Evolutionary conservation across 257 asterid genomes (phyloP).

Genomic region (Solanum megistacrolobum): DNA sequence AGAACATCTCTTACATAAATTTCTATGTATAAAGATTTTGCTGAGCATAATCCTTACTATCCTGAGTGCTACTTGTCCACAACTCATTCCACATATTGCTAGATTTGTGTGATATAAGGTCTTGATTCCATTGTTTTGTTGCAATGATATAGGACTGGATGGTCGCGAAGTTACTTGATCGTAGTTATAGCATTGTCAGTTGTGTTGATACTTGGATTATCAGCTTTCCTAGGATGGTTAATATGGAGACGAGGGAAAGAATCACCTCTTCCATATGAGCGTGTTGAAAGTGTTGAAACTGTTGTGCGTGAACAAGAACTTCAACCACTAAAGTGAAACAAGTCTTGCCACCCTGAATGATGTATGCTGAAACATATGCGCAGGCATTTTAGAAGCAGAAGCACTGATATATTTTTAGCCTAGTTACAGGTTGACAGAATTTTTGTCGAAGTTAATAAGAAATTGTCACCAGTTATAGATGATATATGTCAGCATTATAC

Average conservation of each 20-base stretch:
- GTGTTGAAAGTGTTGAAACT: slow-evolving; percentile 57
- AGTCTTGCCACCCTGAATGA: background rate
- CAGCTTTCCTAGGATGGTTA: slow-evolving; percentile 55
- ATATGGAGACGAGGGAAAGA: slow-evolving; percentile 43
- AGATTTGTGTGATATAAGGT: background rate
- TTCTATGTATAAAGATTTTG: background rate
- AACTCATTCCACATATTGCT: background rate
- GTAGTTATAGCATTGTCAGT: slow-evolving; percentile 17
- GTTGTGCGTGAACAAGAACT: slow-evolving; percentile 68
- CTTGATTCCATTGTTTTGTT: background rate
- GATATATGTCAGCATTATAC: background rate
- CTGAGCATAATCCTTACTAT: background rate
- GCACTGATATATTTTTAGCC: background rate
- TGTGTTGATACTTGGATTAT: slow-evolving; percentile 35
- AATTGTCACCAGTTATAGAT: background rate
- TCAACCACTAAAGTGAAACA: slow-evolving; percentile 46
- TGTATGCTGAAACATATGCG: background rate
- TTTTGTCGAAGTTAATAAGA: background rate
- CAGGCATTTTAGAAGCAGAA: background rate
- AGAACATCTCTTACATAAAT: background rate
- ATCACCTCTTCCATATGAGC: slow-evolving; percentile 48
- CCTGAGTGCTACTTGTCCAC: background rate
- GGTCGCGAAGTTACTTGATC: slow-evolving; percentile 34
- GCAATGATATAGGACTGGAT: slow-evolving; percentile 46
- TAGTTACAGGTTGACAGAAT: background rate